phyloP scores from a whole-genome alignment of 371 early-diverging fungal genomes.

The Mycotypha africana region DNA sequence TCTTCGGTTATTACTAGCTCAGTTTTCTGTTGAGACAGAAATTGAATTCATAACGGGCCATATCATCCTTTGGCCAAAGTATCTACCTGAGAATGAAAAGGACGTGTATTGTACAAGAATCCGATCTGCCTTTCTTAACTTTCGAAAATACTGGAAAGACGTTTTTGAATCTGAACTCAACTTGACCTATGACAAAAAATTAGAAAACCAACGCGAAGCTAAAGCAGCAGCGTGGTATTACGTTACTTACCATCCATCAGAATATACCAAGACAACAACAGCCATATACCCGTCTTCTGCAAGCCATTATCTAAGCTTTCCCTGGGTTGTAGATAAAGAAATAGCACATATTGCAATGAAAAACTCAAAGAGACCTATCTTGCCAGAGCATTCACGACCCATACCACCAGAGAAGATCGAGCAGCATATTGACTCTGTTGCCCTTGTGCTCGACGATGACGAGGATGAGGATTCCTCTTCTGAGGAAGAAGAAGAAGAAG shows the following conservation, averaged over 20 bases:
- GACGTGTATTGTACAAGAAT: slow-evolving; percentile 5
- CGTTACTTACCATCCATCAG: slow-evolving; percentile 51
- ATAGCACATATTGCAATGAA: slow-evolving; percentile 39
- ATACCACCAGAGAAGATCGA: slow-evolving; percentile 4
- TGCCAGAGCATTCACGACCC: not conserved
- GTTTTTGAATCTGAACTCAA: slow-evolving; percentile 35
- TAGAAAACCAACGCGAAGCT: slow-evolving; percentile 1
- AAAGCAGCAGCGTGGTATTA: slow-evolving; percentile 74
- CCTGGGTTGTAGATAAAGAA: slow-evolving; percentile 52
- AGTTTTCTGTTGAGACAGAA: slow-evolving; percentile 50
- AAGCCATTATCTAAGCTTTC: slow-evolving; percentile 39
- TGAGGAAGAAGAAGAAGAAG: too few relatives aligned
- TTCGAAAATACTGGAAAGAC: slow-evolving; percentile 32
- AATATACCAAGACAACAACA: slow-evolving; percentile 10
- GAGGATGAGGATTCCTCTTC: too few relatives aligned
- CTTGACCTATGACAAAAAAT: not conserved
- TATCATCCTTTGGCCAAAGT: slow-evolving; percentile 22
- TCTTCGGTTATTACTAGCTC: slow-evolving; percentile 48
- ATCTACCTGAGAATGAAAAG: slow-evolving; percentile 3
- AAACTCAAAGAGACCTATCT: not conserved
- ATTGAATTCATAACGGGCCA: slow-evolving; percentile 36
- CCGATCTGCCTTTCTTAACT: slow-evolving; percentile 20
- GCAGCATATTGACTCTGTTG: too few relatives aligned
- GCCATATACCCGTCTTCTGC: slow-evolving; percentile 1
- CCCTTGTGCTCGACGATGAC: too few relatives aligned